These are phyloP conservation scores for Coniochaeta sp. DNA, from an alignment of 2,329 filamentous ascomycete species.

Conservation along the genomic window DNA sequence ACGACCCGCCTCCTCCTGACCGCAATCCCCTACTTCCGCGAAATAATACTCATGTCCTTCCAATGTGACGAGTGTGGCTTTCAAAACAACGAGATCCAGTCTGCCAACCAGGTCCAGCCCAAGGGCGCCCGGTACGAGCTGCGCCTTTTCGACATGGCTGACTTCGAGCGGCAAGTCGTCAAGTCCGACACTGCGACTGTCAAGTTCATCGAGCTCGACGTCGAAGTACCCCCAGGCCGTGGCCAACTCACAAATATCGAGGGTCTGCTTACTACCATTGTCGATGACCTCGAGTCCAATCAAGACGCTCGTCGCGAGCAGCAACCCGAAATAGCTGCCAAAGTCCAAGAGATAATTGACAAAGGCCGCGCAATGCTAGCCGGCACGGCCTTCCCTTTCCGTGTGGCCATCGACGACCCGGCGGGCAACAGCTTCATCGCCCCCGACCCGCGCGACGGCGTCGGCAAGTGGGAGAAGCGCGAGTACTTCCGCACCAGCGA, in stretches of 20 bases:
- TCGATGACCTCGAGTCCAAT: slow-evolving; percentile 72
- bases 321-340: slow-evolving; percentile 68
- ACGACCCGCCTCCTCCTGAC: slow-evolving; percentile 81
- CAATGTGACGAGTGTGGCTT: slow-evolving; percentile 82
- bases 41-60: slow-evolving; percentile 97
- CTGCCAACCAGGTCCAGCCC: slow-evolving; percentile 85
- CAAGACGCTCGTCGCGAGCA: slow-evolving; percentile 77
- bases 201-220: slow-evolving; percentile 82
- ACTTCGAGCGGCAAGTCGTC: slow-evolving; percentile 81
- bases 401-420: slow-evolving; percentile 79
- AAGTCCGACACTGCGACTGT: slow-evolving; percentile 84
- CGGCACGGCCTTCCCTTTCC: slow-evolving; percentile 77
- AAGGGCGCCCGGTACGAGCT: slow-evolving; percentile 80
- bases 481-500: slow-evolving; percentile 77
- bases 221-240: slow-evolving; percentile 86
- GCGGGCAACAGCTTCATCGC: slow-evolving; percentile 97
- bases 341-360: slow-evolving; percentile 69
- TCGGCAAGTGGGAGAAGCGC: slow-evolving; percentile 82
- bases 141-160: slow-evolving; percentile 61
- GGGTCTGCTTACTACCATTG: slow-evolving; percentile 70
- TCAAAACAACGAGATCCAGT: slow-evolving; percentile 89
- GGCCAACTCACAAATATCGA: slow-evolving; percentile 93
- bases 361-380: slow-evolving; percentile 70
- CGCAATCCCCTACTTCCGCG: slow-evolving; percentile 92
- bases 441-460: slow-evolving; percentile 68